phyloP scores from a whole-genome alignment of 2,329 filamentous ascomycete species.

The Fusarium equiseti region DNA sequence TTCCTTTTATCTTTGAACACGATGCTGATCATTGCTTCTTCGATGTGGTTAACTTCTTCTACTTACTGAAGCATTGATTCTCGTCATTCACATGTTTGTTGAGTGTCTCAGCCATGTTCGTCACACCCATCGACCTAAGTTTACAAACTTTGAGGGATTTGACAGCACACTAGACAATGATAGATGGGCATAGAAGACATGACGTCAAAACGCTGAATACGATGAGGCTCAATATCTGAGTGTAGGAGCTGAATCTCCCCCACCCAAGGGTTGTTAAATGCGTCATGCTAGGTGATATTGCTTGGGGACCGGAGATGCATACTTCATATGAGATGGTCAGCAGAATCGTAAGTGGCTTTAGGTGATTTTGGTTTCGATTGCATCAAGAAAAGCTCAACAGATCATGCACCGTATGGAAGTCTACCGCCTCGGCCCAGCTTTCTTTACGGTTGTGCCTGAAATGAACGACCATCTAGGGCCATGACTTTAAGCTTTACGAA shows the following conservation, averaged over 20 bases:
- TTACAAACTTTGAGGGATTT: neutral
- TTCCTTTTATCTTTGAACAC: neutral
- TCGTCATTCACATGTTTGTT: neutral
- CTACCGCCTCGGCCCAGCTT: neutral
- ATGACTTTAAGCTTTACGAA: neutral
- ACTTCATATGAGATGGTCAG: neutral
- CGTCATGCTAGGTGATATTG: neutral
- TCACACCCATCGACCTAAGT: neutral
- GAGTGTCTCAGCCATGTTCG: neutral
- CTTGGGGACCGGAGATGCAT: neutral
- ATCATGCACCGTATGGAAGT: neutral
- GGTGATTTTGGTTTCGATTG: neutral
- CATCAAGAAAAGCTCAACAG: neutral
- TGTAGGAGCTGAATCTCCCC: neutral
- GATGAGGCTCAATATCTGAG: neutral
- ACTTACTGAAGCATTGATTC: neutral
- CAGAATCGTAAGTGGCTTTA: neutral
- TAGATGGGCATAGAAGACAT: neutral
- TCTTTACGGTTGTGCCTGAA: neutral
- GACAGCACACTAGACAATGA: neutral
- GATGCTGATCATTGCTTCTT: neutral
- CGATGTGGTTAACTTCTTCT: accelerated
- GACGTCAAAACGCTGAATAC: neutral
- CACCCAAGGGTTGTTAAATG: neutral
- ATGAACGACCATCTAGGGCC: neutral